phyloP scores from a whole-genome alignment of 83 land plant species.

The Isoetes engelmannii region DNA sequence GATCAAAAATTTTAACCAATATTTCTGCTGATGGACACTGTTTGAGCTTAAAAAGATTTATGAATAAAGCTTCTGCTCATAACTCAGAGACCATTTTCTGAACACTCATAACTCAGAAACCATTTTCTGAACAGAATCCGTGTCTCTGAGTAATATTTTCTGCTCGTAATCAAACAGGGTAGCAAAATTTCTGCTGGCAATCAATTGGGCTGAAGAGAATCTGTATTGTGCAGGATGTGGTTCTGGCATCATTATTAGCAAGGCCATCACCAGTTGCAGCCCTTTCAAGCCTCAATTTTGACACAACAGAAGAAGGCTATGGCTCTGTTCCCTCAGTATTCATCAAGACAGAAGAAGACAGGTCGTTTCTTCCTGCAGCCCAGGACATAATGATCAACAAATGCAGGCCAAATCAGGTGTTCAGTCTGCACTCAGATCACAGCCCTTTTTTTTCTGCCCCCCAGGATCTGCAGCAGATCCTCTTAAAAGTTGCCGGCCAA shows the following conservation, averaged over 20 bases:
- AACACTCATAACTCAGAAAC: neutral
- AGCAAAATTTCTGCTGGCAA: neutral
- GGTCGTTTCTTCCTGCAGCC: constrained; percentile 26
- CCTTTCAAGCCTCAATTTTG: neutral
- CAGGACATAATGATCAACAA: constrained; percentile 42
- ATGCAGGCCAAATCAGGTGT: constrained; percentile 35
- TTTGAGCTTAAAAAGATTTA: neutral
- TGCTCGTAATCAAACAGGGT: neutral
- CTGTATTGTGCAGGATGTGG: constrained; percentile 8
- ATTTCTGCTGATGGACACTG: too few species aligned
- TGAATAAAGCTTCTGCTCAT: neutral
- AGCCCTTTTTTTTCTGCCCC: constrained; percentile 56
- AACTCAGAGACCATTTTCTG: neutral
- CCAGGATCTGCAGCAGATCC: constrained; percentile 14
- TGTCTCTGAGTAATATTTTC: neutral
- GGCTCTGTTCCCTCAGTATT: constrained; percentile 36
- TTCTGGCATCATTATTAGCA: constrained; percentile 7
- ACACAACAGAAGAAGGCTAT: constrained; percentile 5
- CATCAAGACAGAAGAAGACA: constrained; percentile 25
- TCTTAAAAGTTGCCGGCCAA: neutral
- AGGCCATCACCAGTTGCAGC: constrained; percentile 10
- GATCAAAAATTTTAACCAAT: too few species aligned
- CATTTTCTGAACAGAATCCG: neutral
- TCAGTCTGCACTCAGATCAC: constrained; percentile 38
- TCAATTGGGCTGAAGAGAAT: neutral